Base-by-base conservation (phyloP, 176 grass and related monocot species). In the Bonia amplexicaulis region DNA sequence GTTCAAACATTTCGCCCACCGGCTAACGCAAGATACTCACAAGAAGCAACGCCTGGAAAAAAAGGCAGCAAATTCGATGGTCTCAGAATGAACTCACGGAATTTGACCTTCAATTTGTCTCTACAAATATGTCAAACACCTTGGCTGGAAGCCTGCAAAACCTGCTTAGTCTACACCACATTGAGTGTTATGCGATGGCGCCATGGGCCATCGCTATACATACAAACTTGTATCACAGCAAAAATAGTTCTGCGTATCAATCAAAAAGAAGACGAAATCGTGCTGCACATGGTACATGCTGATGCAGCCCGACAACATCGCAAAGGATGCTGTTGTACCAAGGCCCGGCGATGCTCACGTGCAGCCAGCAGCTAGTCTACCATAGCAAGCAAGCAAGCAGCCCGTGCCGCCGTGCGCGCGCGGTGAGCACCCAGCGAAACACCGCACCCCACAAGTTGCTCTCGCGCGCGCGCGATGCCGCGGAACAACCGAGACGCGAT, bases 1-100 rank as follows among this genome's bases (percentile, higher is more conserved):
- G 42, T 60, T 22, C 72, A 69, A 77, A 71, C 80, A 83, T 87
- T 48, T 68, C 59, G 11, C 39, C 71, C 79, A 82, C 39, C 61
- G 46, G 57, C 31, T 15, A 23, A 55, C 6, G 2, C 26, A 51
- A 14, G 25, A 19, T 15, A 80, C 5, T 16, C 6, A 14, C 4
- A 41, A 29, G 20, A 79, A 71, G 20, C 17, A 22, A 55, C 53
- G 9, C 19, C 19, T 3, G 20, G 1, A 12, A n/a, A 22, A n/a
- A n/a, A n/a, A n/a, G 54, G 20, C 8, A 22, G 54, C 22, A 58
- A n/a, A 58, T 10, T 58, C 20, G 2, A 8, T 4, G 10, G 20
- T 22, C 7, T n/a, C 20, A 58, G 20, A 10, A 58, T 58, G 20
- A 58, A n/a, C 20, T 20, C 2, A 58, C 9, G 20, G 6, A 53